Evolutionary conservation across 345 rosid genomes (phyloP), one percentile per base, ranked within the genome.

Genomic region (Eutrema heterophyllum): DNA sequence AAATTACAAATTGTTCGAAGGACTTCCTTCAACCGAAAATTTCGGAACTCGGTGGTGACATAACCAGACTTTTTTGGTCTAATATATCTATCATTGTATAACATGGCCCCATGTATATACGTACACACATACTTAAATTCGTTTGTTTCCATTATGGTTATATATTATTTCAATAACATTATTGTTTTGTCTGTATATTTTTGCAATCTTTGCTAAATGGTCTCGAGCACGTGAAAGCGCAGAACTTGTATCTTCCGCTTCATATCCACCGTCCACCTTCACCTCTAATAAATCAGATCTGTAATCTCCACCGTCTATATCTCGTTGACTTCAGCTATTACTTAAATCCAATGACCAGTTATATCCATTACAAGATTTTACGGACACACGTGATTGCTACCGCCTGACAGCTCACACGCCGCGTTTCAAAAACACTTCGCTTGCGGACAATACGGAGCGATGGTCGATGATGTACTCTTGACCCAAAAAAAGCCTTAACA

Each of bases 361-460:
- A 55, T n/a, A 26, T 45, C 33, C 5, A 3, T 43, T 41, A 5
- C 39, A 7, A 54, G 65, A 24, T 14, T 26, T 26, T 38, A 29
- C 35, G 10, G 56, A 21, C 11, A 46, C 75, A 70, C 66, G 65
- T 55, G 80, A 76, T 70, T 51, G 0, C 5, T 64, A 56, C 24
- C 10, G 48, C 67, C 32, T 45, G 71, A 76, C 80, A 76, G 55
- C 80, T 64, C 61, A 70, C 69, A 70, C 75, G 67, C 80, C 71
- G 80, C 67, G 75, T 76, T 76, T 76, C 70, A 24, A 52, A 21
- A 52, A 68, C 74, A 76, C 24, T 36, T 76, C 71, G 35, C 80
- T 76, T 76, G 67, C 80, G 76, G 80, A 76, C 80, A 70, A 70
- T 56, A 56, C 80, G 80, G 80, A 70, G 67, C 76, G 45, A 76